Conservation (phyloP, 768 basidiomycete species). For the Lactifluus piperatus region DNA sequence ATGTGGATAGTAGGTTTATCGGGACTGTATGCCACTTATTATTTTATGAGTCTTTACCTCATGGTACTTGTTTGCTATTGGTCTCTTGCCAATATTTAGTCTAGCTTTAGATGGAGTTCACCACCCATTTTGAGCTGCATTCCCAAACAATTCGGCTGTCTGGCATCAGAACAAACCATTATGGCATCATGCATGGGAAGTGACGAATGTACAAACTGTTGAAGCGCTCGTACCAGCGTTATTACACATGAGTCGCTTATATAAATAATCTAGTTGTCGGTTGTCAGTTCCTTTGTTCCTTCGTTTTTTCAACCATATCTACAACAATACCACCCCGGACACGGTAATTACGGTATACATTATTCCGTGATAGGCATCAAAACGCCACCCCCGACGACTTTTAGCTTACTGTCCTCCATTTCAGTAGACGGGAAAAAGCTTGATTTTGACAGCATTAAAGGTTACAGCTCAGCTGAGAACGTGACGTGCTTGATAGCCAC, state of each 20-base stretch:
- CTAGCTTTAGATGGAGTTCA: no score
- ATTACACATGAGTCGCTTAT: no score
- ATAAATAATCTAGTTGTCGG: no score
- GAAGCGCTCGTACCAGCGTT: no score
- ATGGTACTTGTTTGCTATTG: constrained; percentile 79
- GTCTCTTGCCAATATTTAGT: constrained; percentile 77
- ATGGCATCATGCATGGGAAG: no score
- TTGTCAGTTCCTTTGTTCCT: not conserved
- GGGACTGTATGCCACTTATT: not conserved
- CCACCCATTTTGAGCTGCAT: constrained; percentile 79
- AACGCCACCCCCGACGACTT: not conserved
- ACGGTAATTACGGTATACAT: not conserved
- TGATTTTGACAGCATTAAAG: not conserved
- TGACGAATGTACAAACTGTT: no score
- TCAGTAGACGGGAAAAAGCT: not conserved
- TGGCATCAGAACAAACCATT: no score
- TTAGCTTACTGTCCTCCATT: not conserved
- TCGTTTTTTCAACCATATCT: not conserved
- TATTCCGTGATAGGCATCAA: not conserved
- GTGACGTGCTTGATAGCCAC: not conserved
- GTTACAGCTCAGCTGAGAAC: not conserved
- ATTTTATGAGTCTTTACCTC: constrained; percentile 49
- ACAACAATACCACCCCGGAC: not conserved
- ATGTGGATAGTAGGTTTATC: constrained; percentile 8
- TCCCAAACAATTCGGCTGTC: constrained; percentile 82